These are phyloP conservation scores for Pseudozyma thailandica DNA, from an alignment of 1,284 basidiomycete species.

Conservation along the genomic window DNA sequence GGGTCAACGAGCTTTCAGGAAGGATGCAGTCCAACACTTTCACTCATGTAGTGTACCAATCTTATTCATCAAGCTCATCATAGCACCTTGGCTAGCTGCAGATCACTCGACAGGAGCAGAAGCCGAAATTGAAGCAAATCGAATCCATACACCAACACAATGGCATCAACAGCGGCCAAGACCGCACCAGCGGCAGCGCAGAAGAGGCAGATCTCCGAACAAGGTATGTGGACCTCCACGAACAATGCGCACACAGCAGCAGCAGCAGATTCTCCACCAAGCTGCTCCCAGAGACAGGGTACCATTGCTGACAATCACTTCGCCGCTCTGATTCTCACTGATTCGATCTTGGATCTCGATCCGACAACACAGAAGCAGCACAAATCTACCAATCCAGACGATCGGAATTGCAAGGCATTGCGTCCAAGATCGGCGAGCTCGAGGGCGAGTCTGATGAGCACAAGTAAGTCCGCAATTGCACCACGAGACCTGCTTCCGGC, in stretches of 20 bases:
- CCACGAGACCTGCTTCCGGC: not conserved
- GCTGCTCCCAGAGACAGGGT: not conserved
- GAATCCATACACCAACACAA: not conserved
- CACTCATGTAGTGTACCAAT: not conserved
- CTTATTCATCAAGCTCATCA: not conserved
- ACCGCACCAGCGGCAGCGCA: constrained; percentile 19
- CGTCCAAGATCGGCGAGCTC: constrained; percentile 65
- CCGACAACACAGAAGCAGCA: constrained; percentile 42
- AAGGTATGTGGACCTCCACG: constrained; percentile 19
- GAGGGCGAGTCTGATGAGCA: constrained; percentile 67
- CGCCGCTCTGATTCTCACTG: too few species aligned
- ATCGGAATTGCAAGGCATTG: constrained; percentile 63
- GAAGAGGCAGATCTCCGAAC: constrained; percentile 43
- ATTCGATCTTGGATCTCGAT: too few species aligned
- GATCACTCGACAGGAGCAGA: too few species aligned
- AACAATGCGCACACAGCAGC: not conserved
- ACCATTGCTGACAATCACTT: not conserved
- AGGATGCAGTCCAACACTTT: constrained; percentile 15
- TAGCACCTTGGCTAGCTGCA: too few species aligned
- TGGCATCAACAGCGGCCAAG: constrained; percentile 37
- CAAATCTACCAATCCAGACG: constrained; percentile 54
- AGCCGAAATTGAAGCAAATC: too few species aligned
- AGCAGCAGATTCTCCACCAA: not conserved
- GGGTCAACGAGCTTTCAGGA: not conserved
- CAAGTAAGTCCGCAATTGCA: constrained; percentile 45